Evolutionary conservation across 352 stramenopile species (phyloP).

Genomic region (Globisporangium iwayamae): DNA sequence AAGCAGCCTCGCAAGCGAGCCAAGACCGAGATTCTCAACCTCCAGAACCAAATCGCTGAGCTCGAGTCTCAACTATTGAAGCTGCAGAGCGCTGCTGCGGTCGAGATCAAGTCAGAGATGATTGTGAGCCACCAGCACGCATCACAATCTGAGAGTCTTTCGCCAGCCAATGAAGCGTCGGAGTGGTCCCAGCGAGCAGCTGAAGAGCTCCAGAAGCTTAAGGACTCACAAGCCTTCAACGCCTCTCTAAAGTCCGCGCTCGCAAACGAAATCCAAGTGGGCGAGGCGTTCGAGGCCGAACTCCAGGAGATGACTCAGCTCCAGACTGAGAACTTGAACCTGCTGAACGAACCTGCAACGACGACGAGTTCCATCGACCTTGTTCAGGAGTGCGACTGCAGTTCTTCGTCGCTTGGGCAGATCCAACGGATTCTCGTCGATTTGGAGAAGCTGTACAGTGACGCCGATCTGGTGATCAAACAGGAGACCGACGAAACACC

Average conservation of each 20-base stretch:
- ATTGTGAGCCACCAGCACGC: too few species aligned
- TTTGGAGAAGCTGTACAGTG: neutral
- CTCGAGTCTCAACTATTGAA: neutral
- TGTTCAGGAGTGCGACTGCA: neutral
- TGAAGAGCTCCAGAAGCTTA: neutral
- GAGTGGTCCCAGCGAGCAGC: neutral
- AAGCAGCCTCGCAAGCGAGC: conserved; percentile 1
- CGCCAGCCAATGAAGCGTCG: neutral
- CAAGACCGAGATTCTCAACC: conserved; percentile 2
- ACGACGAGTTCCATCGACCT: neutral
- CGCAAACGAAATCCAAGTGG: neutral
- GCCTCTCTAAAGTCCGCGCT: neutral
- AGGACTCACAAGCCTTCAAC: neutral
- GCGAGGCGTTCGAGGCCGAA: neutral
- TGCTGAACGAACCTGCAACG: neutral
- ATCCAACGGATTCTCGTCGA: neutral
- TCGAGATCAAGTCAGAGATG: neutral
- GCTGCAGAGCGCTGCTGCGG: neutral
- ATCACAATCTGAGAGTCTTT: neutral
- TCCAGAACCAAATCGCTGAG: neutral
- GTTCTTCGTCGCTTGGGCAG: neutral
- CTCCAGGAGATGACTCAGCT: neutral
- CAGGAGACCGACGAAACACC: neutral
- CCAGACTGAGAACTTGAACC: neutral
- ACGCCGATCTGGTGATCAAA: neutral